Evolutionary conservation across 257 asterid species (phyloP).

Genomic region (Mentha longifolia): DNA sequence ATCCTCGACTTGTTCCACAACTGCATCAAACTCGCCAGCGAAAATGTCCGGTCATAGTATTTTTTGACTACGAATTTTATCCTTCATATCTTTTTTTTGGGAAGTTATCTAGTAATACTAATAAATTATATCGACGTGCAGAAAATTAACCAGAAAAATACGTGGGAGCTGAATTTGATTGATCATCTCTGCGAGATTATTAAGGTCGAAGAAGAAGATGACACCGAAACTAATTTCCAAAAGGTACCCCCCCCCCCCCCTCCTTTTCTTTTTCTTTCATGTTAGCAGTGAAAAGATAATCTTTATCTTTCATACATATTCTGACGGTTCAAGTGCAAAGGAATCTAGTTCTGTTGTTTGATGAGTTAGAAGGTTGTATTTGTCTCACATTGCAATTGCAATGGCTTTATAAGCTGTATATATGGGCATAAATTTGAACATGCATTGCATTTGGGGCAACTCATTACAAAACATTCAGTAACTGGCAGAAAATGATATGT

Average conservation of each 20-base stretch:
- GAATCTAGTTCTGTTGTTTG: neutral
- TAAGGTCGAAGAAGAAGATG: slow-evolving; percentile 83
- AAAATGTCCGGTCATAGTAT: slow-evolving; percentile 57
- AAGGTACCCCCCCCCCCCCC: slow-evolving; percentile 51
- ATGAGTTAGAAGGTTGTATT: neutral
- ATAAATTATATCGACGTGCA: slow-evolving; percentile 31
- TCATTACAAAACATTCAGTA: slow-evolving; percentile 1
- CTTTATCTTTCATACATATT: neutral
- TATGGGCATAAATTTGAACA: neutral
- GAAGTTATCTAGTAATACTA: neutral
- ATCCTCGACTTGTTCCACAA: slow-evolving; percentile 82
- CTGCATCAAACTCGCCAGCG: slow-evolving; percentile 96
- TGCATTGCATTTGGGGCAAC: slow-evolving; percentile 12
- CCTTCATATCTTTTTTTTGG: neutral
- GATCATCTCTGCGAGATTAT: slow-evolving; percentile 85
- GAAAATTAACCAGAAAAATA: slow-evolving; percentile 94
- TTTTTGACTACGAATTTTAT: slow-evolving; percentile 12
- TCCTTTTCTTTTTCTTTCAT: neutral
- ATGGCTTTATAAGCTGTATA: neutral
- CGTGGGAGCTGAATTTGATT: slow-evolving; percentile 94
- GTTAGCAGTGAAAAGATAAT: neutral
- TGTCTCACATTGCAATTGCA: neutral
- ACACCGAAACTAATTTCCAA: slow-evolving; percentile 85
- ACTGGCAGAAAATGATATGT: neutral
- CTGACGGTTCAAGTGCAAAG: neutral